Evolutionary conservation across 495 filamentous ascomycete genomes (phyloP).

Genomic region (Aspergillus hancockii): DNA sequence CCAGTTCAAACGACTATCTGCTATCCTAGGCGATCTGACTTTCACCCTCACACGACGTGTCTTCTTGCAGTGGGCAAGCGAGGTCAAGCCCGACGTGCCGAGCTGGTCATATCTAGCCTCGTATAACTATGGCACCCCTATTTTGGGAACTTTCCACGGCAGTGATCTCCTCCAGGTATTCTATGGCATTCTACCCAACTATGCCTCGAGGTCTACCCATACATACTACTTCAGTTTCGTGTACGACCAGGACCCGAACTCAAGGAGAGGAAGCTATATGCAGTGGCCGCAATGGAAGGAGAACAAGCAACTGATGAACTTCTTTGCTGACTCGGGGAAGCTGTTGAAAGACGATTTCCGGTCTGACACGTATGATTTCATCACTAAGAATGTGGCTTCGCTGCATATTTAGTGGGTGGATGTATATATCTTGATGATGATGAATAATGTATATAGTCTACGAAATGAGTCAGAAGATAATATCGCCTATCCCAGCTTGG

Average conservation of each 20-base stretch:
- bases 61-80: conserved; percentile 46
- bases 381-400: conserved; percentile 43
- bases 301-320: conserved; percentile 56
- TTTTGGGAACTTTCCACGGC: conserved; percentile 73
- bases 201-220: conserved; percentile 59
- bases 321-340: conserved; percentile 44
- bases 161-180: conserved; percentile 68
- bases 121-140: conserved; percentile 66
- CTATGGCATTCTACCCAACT: conserved; percentile 60
- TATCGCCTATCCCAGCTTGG: not conserved
- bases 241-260: conserved; percentile 65
- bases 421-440: not conserved
- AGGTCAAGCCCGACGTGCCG: conserved; percentile 54
- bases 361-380: conserved; percentile 45
- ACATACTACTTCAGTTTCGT: conserved; percentile 68
- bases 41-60: conserved; percentile 65
- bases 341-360: conserved; percentile 64
- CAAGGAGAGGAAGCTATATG: conserved; percentile 33
- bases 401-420: conserved; percentile 50
- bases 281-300: conserved; percentile 65
- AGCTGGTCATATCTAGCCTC: conserved; percentile 71
- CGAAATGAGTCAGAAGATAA: not conserved
- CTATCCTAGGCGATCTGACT: conserved; percentile 69
- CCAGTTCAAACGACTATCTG: conserved; percentile 73
- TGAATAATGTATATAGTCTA: not conserved